Evolutionary conservation across 2,329 filamentous ascomycete genomes (phyloP), one percentile per base, ranked within the genome.

Genomic region (Cladosporium sp.): DNA sequence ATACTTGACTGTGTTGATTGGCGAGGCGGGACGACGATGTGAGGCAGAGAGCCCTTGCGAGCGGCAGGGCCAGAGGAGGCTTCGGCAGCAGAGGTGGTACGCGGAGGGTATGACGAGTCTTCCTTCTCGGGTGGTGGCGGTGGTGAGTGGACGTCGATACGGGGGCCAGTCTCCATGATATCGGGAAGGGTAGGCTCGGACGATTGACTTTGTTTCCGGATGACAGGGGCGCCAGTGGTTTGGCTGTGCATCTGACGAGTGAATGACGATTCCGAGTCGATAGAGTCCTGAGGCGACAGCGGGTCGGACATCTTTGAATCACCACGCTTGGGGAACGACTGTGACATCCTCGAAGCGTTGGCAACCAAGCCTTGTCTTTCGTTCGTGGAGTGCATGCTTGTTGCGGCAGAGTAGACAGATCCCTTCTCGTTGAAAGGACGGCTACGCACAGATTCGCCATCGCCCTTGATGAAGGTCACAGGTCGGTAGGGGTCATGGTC

Each of bases 401-500:
- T 65, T 3, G 77, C 79, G 11, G 73, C 72, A 14, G 77, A 53
- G 61, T 78, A 75, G 58, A 77, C 72, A 11, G 79, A 82, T 32
- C 63, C 68, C 50, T 72, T 73, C 53, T 74, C 74, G 49, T 59
- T 56, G 43, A 59, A 56, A 13, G 57, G 54, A 11, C 58, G 58
- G 8, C 55, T 54, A 16, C 57, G 56, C 16, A 56, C 48, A 14
- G 61, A 61, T 16, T 57, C 59, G 10, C 54, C 56, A 10, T 78
- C 75, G 50, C 74, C 74, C 35, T 74, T 74, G 54, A 81, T 72
- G 64, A 87, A 85, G 33, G 74, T 72, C 13, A 81, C 78, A 0
- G 77, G 78, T 46, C 89, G 83, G 71, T 96, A 97, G 34, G 90
- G 92, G 68, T 96, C 92, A 62, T 95, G 86, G 50, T 84, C 80